Evolutionary conservation across 192 early-diverging fungal species (phyloP), one percentile per base, ranked within the genome.

Genomic region (Coemansia pectinata): DNA sequence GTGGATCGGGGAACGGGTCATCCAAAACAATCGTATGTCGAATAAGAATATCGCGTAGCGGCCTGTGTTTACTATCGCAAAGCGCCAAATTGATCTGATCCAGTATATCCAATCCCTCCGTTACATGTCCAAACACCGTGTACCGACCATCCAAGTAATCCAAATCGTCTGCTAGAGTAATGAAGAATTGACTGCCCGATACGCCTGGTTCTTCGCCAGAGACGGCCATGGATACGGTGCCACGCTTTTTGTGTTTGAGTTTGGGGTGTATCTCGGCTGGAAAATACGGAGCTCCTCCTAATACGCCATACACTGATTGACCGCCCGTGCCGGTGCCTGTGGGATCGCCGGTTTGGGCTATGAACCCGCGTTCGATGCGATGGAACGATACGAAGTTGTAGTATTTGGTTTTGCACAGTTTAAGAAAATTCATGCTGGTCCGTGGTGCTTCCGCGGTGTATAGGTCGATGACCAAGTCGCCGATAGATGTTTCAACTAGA

Each of bases 291-390:
- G 83, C 61, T 5, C 90, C 91, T 44, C 90, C 70, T 4, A 93
- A 71, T 33, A 69, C 68, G 0, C 80, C 80, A 76, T 81, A 93
- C 63, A 80, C 84, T 7, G 87, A 91, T 70, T 90, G 84, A 0
- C 97, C 96, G 31, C 95, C 95, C 5, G 92, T 95, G n/a, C 92
- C 95, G 9, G 92, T 95, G n/a, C 92, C 94, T 4, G 94, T 96
- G 9, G 96, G 98, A 75, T 99, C 96, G 42, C 95, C 94, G 41
- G 92, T 92, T 85, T 99, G 97, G 31, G 97, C 91, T 86, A 98
- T 94, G 69, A 96, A 99, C 63, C 96, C 88, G 40, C 83, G 84
- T 23, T 93, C 91, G 34, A 87, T 87, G 14, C 93, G 86, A 75
- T 98, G 95, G 73, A 98, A 95, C 0, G 85, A 67, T 1, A 86